Evolutionary conservation across 257 asterid species (phyloP), one percentile per base, ranked within the genome.

Genomic region (Rauvolfia tetraphylla): DNA sequence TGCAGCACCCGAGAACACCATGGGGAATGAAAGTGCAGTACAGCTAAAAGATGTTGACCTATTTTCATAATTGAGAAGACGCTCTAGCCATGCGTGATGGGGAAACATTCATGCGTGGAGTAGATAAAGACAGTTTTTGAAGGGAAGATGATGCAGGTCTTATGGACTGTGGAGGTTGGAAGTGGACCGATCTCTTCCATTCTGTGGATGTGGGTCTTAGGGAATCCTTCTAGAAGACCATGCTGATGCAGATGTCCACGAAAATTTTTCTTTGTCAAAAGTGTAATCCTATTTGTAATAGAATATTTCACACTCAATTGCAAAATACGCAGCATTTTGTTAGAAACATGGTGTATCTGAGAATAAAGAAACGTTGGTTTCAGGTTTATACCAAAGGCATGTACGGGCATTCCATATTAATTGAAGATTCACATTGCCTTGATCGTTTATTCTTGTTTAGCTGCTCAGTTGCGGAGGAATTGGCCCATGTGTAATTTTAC

Each of bases 41-140:
- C 80, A 78, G 78, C 77, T 62, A 78, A 71, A 46, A 74, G 66
- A 78, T 38, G 85, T 81, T 61, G 77, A 68, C 75, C 36, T 46
- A 0, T n/a, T 36, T 77, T 29, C 68, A 77, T 70, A 41, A 80
- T 69, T 46, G 57, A 71, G 70, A 31, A 63, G 33, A 38, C 22
- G 13, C 5, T 63, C 39, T 31, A 23, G 29, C n/a, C 62, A 51
- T 18, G 59, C 82, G 74, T 69, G 79, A 73, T 73, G 49, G 76
- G 70, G 66, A 29, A 58, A 61, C 74, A 74, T 76, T 48, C 77
- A 68, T 5, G 69, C 72, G 29, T 81, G 76, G 71, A 65, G 46
- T 74, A 44, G 75, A 68, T 34, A 18, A 71, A 15, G 36, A 62
- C 62, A 68, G 73, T 61, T 79, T 78, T 71, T 73, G 73, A 68